Conservation (phyloP, 2,329 filamentous ascomycete genomes). For the Epicoccum nigrum region DNA sequence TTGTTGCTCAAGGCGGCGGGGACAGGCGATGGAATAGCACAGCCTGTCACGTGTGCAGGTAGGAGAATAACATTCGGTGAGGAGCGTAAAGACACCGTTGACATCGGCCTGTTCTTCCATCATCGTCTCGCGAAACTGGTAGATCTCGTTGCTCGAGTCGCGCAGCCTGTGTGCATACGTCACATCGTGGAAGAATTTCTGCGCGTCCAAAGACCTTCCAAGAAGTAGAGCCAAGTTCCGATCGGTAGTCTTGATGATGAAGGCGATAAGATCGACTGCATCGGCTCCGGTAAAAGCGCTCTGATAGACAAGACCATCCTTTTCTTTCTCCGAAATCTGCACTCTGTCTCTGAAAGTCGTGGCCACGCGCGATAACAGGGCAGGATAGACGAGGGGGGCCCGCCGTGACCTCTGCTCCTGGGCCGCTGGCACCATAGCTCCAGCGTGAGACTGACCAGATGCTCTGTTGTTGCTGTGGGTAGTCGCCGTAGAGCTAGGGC, state of each 20-base stretch:
- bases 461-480: conserved; percentile 45
- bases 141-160: conserved; percentile 93
- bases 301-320: conserved; percentile 97
- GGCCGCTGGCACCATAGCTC: conserved; percentile 53
- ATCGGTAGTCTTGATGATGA: conserved; percentile 97
- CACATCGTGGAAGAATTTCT: conserved; percentile 99
- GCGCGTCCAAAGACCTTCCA: conserved; percentile 89
- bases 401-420: conserved; percentile 55
- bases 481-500: conserved; percentile 46
- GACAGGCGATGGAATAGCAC: conserved; percentile 98
- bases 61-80: conserved; percentile 97
- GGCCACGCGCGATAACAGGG: conserved; percentile 88
- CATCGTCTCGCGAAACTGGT: conserved; percentile 93
- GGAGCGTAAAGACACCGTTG: conserved; percentile 93
- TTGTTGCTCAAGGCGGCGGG: conserved; percentile 90
- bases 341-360: conserved; percentile 92
- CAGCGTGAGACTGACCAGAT: conserved; percentile 51
- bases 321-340: conserved; percentile 82
- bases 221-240: conserved; percentile 90
- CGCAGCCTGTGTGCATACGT: conserved; percentile 95
- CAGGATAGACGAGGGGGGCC: conserved; percentile 90
- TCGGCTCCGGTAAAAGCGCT: conserved; percentile 96
- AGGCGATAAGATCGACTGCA: conserved; percentile 91
- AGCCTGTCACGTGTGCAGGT: conserved; percentile 94
- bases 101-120: conserved; percentile 85